A percentile compares a stretch with the other conserved stretches of the same genome.
Evolutionary conservation across 495 filamentous ascomycete species (phyloP).

Genomic region (Cairneyella variabilis): DNA sequence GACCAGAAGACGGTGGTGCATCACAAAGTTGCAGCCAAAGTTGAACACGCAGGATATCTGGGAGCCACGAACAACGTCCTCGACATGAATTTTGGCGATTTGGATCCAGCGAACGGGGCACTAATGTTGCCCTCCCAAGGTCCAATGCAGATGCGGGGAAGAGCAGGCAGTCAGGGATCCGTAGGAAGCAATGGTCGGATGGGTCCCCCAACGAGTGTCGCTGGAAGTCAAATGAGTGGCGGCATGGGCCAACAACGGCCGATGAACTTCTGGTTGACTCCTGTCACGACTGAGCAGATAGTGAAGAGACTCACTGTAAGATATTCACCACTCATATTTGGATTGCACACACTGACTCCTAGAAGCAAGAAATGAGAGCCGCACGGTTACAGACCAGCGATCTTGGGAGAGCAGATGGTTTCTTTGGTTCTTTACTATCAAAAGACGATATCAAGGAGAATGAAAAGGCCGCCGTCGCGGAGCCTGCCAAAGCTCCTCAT

Average conservation of each 20-base stretch:
- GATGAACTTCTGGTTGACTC: constrained; percentile 78
- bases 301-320: constrained; percentile 90
- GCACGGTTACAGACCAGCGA: constrained; percentile 86
- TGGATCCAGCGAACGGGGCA: constrained; percentile 69
- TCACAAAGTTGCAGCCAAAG: constrained; percentile 94
- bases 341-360: not conserved
- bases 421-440: constrained; percentile 69
- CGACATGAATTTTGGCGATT: constrained; percentile 85
- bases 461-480: constrained; percentile 42
- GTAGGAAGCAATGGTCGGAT: constrained; percentile 55
- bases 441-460: constrained; percentile 67
- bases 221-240: constrained; percentile 54
- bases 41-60: constrained; percentile 85
- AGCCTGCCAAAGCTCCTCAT: constrained; percentile 32
- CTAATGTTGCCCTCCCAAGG: constrained; percentile 56
- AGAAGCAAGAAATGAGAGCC: constrained; percentile 78
- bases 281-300: constrained; percentile 89
- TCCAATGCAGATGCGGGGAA: constrained; percentile 53
- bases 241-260: constrained; percentile 57
- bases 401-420: constrained; percentile 74
- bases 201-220: constrained; percentile 33
- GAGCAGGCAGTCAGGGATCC: constrained; percentile 69
- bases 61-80: constrained; percentile 65
- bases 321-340: constrained; percentile 7
- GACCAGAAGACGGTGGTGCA: constrained; percentile 98